Base-by-base conservation (phyloP, 2,329 filamentous ascomycete genomes). In the Diaporthe vaccinii region DNA sequence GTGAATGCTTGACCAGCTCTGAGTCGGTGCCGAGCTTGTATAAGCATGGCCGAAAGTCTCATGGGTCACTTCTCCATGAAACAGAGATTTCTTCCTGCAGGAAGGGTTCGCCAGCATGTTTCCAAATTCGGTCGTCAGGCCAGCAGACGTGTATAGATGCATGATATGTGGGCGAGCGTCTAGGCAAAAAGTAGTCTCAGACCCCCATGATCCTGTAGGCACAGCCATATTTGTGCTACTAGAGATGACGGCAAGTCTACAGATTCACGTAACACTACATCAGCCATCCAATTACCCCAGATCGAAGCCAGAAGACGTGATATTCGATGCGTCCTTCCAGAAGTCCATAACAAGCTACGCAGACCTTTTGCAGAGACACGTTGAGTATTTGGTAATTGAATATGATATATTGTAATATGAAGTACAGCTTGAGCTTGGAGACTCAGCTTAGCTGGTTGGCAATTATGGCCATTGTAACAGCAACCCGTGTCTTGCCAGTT, bases 401-500 rank as follows among this genome's bases (percentile, higher is more conserved):
- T 55, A 28, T 69, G 15, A 41, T 69, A 34, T 55, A 55, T 55
- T 39, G 28, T 41, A 55, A 41, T 68, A 68, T 69, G 65, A 41
- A 55, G 65, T 69, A 69, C 34, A 39, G 49, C 65, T 22, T 55
- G 65, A 53, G 65, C 34, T 28, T 12, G n/a, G 10, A 69, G 15
- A 12, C 31, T 69, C 65, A 69, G 49, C 65, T 39, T 31, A 55
- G 65, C 65, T 55, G 65, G 49, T 15, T 68, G 65, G 49, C 34
- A 31, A 55, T 53, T 41, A 41, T 55, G 34, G 65, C 65, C 65
- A 31, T 55, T 7, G 20, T 5, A 41, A 55, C 65, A 69, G 65
- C 65, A 69, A 69, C 46, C 49, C 34, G n/a, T 41, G 31, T 55
- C 49, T 41, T 69, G 65, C 49, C 65, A 53, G 7, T 39, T 55